Evolutionary conservation across 169 alveolate genomes (phyloP).

Genomic region (Cyclospora cayetanensis): DNA sequence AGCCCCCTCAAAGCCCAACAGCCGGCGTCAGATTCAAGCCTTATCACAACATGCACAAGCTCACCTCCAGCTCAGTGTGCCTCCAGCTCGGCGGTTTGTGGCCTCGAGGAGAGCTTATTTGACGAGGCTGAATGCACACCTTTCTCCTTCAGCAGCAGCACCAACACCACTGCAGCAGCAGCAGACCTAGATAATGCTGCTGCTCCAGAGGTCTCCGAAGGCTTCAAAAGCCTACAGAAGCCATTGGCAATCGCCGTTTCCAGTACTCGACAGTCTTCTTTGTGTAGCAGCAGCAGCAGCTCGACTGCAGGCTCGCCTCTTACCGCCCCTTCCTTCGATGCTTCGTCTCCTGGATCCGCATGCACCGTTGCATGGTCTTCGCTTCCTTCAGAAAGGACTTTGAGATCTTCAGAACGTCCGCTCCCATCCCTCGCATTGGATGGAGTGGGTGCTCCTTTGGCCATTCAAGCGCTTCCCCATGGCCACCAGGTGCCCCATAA

Average conservation of each 20-base stretch:
- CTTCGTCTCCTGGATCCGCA: not conserved
- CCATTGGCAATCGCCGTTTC: not conserved
- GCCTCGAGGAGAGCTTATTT: not conserved
- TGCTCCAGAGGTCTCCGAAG: not conserved
- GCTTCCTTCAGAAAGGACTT: not conserved
- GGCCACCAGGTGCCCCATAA: not conserved
- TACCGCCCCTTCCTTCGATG: not conserved
- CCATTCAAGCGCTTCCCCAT: not conserved
- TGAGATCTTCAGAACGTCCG: not conserved
- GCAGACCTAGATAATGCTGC: not conserved
- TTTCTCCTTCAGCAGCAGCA: not conserved
- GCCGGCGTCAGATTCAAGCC: not conserved
- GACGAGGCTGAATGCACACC: not conserved
- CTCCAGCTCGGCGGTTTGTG: not conserved
- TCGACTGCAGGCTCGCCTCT: not conserved
- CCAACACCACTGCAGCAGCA: conserved; percentile 7
- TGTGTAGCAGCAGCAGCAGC: not conserved
- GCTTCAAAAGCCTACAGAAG: not conserved
- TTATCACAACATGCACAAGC: conserved; percentile 7
- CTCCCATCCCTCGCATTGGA: not conserved
- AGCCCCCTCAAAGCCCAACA: not conserved
- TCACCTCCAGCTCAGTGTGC: not conserved
- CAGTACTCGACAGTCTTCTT: not conserved
- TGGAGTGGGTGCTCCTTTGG: not conserved
- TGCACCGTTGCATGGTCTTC: not conserved